phyloP scores from a whole-genome alignment of 2,329 filamentous ascomycete species.

The Chaetomiaceae sp. region DNA sequence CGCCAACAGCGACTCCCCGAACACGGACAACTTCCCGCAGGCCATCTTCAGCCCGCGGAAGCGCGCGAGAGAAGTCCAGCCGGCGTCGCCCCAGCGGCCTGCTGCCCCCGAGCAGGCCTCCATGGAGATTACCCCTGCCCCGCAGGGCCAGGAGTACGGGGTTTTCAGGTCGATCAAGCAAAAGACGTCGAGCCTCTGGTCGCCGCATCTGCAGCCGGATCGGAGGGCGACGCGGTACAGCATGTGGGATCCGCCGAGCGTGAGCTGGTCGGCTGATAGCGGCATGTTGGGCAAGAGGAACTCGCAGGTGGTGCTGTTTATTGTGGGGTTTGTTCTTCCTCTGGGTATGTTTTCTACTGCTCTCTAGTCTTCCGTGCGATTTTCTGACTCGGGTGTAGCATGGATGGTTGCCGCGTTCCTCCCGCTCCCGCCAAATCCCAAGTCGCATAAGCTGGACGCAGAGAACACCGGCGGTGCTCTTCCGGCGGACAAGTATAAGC shows the following conservation, averaged over 20 bases:
- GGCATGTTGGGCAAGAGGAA: slow-evolving; percentile 63
- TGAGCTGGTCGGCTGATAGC: slow-evolving; percentile 59
- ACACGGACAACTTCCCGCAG: slow-evolving; percentile 44
- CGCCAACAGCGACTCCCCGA: slow-evolving; percentile 47
- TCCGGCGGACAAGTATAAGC: slow-evolving; percentile 32
- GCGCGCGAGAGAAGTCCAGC: slow-evolving; percentile 38
- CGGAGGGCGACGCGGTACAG: slow-evolving; percentile 54
- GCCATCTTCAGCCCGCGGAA: slow-evolving; percentile 44
- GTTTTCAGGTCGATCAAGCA: slow-evolving; percentile 32
- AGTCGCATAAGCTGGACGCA: slow-evolving; percentile 46
- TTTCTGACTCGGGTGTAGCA: slow-evolving; percentile 40
- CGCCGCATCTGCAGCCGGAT: slow-evolving; percentile 66
- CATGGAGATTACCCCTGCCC: slow-evolving; percentile 42
- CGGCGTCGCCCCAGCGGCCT: slow-evolving; percentile 24
- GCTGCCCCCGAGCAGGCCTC: slow-evolving; percentile 34
- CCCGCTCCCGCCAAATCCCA: slow-evolving; percentile 60
- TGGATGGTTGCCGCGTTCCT: slow-evolving; percentile 78
- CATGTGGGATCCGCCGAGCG: slow-evolving; percentile 69
- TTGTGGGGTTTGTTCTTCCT: slow-evolving; percentile 72
- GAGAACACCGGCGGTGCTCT: slow-evolving; percentile 38
- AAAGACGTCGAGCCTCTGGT: slow-evolving; percentile 63
- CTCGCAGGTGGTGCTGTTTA: slow-evolving; percentile 70
- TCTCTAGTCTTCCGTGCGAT: background rate
- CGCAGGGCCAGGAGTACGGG: slow-evolving; percentile 26
- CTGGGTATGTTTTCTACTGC: slow-evolving; percentile 49